phyloP scores from a whole-genome alignment of 345 rosid genomes.

The Populus davidiana region DNA sequence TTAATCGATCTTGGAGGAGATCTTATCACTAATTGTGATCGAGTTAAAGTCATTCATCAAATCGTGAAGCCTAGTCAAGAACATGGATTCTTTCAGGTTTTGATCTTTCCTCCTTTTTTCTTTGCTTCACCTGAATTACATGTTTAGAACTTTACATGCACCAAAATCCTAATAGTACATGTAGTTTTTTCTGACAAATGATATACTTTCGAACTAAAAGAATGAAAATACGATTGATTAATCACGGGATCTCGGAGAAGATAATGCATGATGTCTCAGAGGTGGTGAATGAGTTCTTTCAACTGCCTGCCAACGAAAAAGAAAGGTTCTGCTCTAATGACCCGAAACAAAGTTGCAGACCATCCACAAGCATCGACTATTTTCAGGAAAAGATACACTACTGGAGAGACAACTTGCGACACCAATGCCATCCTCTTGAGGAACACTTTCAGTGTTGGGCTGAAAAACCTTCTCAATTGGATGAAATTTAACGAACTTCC shows the following conservation, averaged over 20 bases:
- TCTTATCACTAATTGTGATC: neutral
- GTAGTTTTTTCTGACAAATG: too few relatives aligned
- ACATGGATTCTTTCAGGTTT: neutral
- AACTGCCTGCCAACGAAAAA: slow-evolving; percentile 15
- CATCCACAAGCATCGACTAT: slow-evolving; percentile 22
- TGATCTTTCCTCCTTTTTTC: neutral
- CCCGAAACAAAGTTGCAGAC: slow-evolving; percentile 18
- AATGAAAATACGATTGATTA: neutral
- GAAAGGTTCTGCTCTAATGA: slow-evolving; percentile 18
- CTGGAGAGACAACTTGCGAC: slow-evolving; percentile 18
- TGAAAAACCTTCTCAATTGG: neutral
- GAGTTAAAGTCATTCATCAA: neutral
- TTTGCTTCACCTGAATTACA: too few relatives aligned
- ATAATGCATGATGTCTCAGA: slow-evolving; percentile 12
- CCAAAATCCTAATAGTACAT: too few relatives aligned
- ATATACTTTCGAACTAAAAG: too few relatives aligned
- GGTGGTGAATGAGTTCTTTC: slow-evolving; percentile 19
- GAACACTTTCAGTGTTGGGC: slow-evolving; percentile 17
- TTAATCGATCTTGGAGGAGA: slow-evolving; percentile 15
- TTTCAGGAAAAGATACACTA: slow-evolving; percentile 17
- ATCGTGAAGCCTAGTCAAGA: slow-evolving; percentile 22
- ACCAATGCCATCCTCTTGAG: slow-evolving; percentile 22
- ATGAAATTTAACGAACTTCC: too few relatives aligned
- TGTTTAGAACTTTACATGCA: too few relatives aligned
- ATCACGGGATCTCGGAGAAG: slow-evolving; percentile 23